phyloP scores from a whole-genome alignment of 768 basidiomycete genomes.

The Leucosporidium creatinivorum region DNA sequence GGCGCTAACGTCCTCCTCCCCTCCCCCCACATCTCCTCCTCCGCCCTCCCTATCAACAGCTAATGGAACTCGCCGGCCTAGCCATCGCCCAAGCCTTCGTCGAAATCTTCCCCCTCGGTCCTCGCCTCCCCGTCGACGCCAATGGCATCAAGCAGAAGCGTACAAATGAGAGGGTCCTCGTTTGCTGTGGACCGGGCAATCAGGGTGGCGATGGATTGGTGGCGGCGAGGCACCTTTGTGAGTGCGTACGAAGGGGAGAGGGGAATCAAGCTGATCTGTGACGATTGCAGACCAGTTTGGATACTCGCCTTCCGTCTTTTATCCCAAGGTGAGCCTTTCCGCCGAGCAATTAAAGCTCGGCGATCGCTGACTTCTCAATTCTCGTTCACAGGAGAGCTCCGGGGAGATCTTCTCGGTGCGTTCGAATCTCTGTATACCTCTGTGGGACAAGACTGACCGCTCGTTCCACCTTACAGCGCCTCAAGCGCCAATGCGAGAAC shows the following conservation, averaged over 20 bases:
- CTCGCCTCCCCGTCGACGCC: constrained; percentile 16
- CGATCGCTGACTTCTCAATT: neutral
- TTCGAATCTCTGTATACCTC: neutral
- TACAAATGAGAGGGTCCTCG: constrained; percentile 68
- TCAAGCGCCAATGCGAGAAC: constrained; percentile 79
- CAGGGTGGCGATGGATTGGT: constrained; percentile 96
- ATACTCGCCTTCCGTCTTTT: constrained; percentile 78
- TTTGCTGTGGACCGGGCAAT: constrained; percentile 95
- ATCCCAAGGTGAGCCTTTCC: constrained; percentile 66
- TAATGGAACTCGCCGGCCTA: constrained; percentile 94
- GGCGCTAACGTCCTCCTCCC: neutral
- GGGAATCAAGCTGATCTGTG: no score
- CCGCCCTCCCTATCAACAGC: constrained; percentile 46
- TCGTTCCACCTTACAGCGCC: constrained; percentile 49
- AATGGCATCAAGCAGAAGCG: constrained; percentile 41
- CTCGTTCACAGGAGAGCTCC: constrained; percentile 59
- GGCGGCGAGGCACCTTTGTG: constrained; percentile 87
- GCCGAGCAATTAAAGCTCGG: neutral
- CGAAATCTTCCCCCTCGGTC: constrained; percentile 56
- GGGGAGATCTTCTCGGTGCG: constrained; percentile 84
- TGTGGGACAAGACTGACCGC: neutral
- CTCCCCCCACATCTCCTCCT: neutral
- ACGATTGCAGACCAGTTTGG: constrained; percentile 72
- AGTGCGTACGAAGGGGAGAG: constrained; percentile 34
- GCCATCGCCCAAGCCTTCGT: constrained; percentile 84